Evolutionary conservation across 306 rosid species (phyloP).

Genomic region (Purshia tridentata): DNA sequence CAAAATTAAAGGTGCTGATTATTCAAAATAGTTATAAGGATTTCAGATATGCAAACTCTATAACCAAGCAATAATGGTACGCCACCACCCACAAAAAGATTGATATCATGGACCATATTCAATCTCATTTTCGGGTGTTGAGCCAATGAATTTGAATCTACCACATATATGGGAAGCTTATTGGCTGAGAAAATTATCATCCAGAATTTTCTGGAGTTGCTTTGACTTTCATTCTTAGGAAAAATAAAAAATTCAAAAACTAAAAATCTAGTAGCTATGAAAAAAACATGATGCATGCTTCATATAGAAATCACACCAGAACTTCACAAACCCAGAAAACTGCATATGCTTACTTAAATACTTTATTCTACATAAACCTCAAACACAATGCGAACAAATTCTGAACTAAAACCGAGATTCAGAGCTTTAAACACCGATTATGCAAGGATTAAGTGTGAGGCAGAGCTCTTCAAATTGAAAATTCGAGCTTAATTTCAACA

Average conservation of each 20-base stretch:
- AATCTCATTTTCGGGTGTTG: too few relatives aligned
- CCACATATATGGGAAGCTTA: not conserved
- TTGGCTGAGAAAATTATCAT: not conserved
- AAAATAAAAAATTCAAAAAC: not conserved
- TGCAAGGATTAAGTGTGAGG: not conserved
- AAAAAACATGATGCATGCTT: not conserved
- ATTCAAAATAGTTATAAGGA: not conserved
- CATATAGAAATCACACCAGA: not conserved
- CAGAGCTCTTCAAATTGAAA: not conserved
- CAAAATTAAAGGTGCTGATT: not conserved
- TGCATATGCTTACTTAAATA: not conserved
- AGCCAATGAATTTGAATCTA: not conserved
- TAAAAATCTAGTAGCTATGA: not conserved
- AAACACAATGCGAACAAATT: conserved; percentile 1
- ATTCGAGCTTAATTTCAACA: not conserved
- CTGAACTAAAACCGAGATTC: conserved; percentile 8
- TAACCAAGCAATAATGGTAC: not conserved
- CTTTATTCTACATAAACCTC: not conserved
- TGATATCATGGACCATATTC: not conserved
- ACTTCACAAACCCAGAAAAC: not conserved
- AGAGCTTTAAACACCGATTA: conserved; percentile 10
- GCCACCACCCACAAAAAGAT: not conserved
- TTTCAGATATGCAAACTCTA: not conserved
- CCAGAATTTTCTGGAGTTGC: not conserved
- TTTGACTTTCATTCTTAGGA: not conserved